Percentiles rank a stretch among this genome's conserved stretches.
Evolutionary conservation across 179 eudicot genomes (phyloP).

Genomic region (Beta lomatogona): DNA sequence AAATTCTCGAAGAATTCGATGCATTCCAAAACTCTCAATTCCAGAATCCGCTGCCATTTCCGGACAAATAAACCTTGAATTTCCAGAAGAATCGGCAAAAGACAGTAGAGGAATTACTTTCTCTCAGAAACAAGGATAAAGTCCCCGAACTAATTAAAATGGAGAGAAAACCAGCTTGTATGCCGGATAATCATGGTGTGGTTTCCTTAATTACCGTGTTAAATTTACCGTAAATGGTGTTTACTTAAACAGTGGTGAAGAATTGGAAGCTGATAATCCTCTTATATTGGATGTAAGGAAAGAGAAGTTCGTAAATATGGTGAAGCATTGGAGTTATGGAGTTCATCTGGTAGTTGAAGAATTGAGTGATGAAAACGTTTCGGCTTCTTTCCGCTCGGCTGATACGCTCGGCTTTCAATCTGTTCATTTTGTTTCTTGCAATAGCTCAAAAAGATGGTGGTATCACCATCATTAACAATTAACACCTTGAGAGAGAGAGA

Average conservation of each 20-base stretch:
- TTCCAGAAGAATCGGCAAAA: slow-evolving; percentile 31
- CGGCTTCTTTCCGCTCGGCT: slow-evolving; percentile 90
- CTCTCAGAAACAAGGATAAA: slow-evolving; percentile 38
- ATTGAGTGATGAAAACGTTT: slow-evolving; percentile 84
- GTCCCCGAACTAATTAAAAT: slow-evolving; percentile 64
- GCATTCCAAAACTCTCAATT: slow-evolving; percentile 24
- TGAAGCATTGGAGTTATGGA: slow-evolving; percentile 69
- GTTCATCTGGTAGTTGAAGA: slow-evolving; percentile 94
- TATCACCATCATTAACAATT: slow-evolving; percentile 21
- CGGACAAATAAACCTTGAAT: slow-evolving; percentile 19
- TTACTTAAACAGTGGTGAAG: slow-evolving; percentile 57
- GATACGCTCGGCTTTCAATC: slow-evolving; percentile 98
- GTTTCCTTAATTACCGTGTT: slow-evolving; percentile 76
- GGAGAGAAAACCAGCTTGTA: slow-evolving; percentile 44
- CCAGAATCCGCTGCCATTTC: slow-evolving; percentile 22
- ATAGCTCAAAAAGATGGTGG: slow-evolving; percentile 73
- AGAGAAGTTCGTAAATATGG: slow-evolving; percentile 66
- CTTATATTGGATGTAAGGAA: slow-evolving; percentile 68
- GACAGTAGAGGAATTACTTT: slow-evolving; percentile 59
- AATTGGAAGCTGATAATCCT: slow-evolving; percentile 68
- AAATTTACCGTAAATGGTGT: slow-evolving; percentile 38
- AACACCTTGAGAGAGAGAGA: too few species aligned
- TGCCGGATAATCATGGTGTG: slow-evolving; percentile 33
- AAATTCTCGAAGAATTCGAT: slow-evolving; percentile 16
- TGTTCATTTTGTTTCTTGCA: slow-evolving; percentile 75